Conservation (phyloP, 495 filamentous ascomycete species). For the Aspergillus indologenus region DNA sequence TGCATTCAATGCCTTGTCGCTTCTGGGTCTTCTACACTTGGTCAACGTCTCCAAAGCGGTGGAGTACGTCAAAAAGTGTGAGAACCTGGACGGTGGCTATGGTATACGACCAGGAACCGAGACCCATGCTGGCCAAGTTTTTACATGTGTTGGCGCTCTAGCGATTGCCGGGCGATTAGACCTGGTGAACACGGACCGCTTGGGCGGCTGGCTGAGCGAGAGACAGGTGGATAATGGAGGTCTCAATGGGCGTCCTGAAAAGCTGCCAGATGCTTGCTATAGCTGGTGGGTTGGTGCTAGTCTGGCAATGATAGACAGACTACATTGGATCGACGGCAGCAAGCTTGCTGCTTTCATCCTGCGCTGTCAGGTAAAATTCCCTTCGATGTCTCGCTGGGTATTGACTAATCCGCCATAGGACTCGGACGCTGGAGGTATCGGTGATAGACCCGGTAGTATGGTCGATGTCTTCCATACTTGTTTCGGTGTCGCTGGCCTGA, state of each 20-base stretch:
- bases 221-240: constrained; percentile 83
- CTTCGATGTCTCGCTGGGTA: not conserved
- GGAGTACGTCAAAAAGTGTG: constrained; percentile 70
- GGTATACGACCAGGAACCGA: constrained; percentile 86
- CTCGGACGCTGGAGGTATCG: constrained; percentile 75
- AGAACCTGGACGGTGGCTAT: constrained; percentile 92
- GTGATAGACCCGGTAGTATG: constrained; percentile 88
- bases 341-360: constrained; percentile 80
- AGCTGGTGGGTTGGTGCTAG: constrained; percentile 97
- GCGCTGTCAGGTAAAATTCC: constrained; percentile 61
- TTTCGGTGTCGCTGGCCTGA: constrained; percentile 87
- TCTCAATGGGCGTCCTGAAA: constrained; percentile 91
- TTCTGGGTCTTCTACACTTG: constrained; percentile 65
- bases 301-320: constrained; percentile 79
- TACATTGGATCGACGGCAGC: constrained; percentile 86
- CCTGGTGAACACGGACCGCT: constrained; percentile 73
- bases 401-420: constrained; percentile 53
- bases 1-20: constrained; percentile 79
- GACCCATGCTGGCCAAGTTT: constrained; percentile 89
- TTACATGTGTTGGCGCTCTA: constrained; percentile 89
- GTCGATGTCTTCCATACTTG: constrained; percentile 96
- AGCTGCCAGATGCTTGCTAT: constrained; percentile 95
- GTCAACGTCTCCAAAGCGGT: constrained; percentile 79
- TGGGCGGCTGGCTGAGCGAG: constrained; percentile 91
- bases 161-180: constrained; percentile 79